These are phyloP conservation scores for Adansonia madagascariensis DNA, from an alignment of 441 rosid genomes.

Conservation along the genomic window DNA sequence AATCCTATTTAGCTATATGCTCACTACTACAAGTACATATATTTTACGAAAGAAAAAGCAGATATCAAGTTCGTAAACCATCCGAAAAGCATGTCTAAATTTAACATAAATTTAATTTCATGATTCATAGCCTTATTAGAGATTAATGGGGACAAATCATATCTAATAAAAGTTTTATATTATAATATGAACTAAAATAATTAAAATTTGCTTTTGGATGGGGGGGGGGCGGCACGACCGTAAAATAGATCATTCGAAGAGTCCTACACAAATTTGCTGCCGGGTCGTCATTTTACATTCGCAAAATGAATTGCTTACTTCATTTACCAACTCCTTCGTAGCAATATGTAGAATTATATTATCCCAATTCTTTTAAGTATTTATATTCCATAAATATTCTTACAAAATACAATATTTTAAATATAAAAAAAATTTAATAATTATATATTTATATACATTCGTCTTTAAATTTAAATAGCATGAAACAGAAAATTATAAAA, in stretches of 20 bases:
- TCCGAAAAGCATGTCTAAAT: neutral
- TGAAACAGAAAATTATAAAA: neutral
- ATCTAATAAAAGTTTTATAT: neutral
- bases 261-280: too few relatives aligned
- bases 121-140: neutral
- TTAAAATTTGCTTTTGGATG: neutral
- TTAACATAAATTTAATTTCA: constrained; percentile 17
- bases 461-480: too few relatives aligned
- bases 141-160: constrained; percentile 9
- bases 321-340: neutral
- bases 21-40: neutral
- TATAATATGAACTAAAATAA: neutral
- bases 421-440: too few relatives aligned
- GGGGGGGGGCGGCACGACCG: neutral
- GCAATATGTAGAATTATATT: too few relatives aligned
- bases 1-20: neutral
- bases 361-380: too few relatives aligned
- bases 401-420: too few relatives aligned
- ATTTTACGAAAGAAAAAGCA: neutral
- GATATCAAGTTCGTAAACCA: neutral
- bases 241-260: too few relatives aligned
- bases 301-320: constrained; percentile 7
- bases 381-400: too few relatives aligned
- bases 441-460: too few relatives aligned
- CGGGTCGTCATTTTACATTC: constrained; percentile 18